Base-by-base conservation (phyloP, 106 monocot species). In the Apostasia shenzhenica region DNA sequence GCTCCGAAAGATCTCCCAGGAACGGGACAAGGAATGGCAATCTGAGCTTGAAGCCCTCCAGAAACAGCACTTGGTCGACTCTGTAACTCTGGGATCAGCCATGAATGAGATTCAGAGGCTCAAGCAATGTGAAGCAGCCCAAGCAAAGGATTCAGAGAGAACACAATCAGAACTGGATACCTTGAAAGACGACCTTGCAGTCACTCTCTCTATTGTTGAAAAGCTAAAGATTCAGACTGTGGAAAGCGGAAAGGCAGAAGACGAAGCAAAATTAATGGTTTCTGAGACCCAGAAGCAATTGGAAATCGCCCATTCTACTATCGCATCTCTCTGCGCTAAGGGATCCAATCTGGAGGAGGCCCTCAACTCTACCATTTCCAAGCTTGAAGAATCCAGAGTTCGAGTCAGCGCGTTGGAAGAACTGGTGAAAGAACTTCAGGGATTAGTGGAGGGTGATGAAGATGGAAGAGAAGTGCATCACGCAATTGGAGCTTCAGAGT, bases 1-100 rank as follows among this genome's bases (percentile, higher is more conserved):
- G 68, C 78, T 94, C 2, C 76, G 72, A n/a, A 82, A 80, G 54
- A 75, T 87, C 49, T 81, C 84, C 54, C 84, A 84, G 43, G 90
- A 85, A 70, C 77, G 84, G 1, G 94, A 94, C 55, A 61, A 68
- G 5, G 82, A 75, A 26, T 90, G 90, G 94, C 78, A 87, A 64
- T 85, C 90, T 12, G 90, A 94, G 61, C 86, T 94, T 1, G 86
- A 94, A 67, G 89, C 93, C 64, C 75, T 84, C 48, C 83, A 85
- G 75, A 73, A 84, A 42, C 86, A 94, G 57, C 82, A 83, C 8
- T 81, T 78, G 5, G 68, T 59, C 45, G 94, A 94, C 74, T 80
- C 80, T 1, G 67, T 71, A 12, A 80, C 87, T 57, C 52, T 91
- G 54, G n/a, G 50, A 1, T 73, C 90, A 6, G 80, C 90, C 59